Base-by-base conservation (phyloP, 1,284 basidiomycete genomes). In the Schizophyllum commune region DNA sequence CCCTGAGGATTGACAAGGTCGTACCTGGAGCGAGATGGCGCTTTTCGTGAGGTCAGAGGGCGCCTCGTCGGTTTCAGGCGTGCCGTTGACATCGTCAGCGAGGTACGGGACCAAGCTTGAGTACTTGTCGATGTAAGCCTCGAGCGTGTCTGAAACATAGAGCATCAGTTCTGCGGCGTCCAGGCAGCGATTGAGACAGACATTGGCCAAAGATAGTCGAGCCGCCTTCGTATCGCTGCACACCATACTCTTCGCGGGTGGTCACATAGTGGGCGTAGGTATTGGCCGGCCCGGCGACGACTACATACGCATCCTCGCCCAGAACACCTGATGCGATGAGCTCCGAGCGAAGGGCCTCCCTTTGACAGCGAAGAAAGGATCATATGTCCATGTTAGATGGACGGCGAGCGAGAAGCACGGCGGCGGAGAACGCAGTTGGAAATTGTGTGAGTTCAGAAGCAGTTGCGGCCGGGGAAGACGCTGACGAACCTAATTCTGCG, bases 221-320 rank as follows among this genome's bases (percentile, higher is more conserved):
- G 0, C 89, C 88, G 39, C 91, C 91, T 73, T 93, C 91, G 66
- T 92, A 92, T 57, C 91, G 79, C 72, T 93, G 91, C 3, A 89
- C 76, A 15, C 77, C 73, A 71, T 91, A 92, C 70, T 92, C 90
- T 70, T 92, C 89, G 5, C 77, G 76, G 19, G 91, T 92, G 1
- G 87, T 76, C 59, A 92, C 78, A 69, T 92, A 92, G 72, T 91
- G 89, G 0, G 76, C 83, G 67, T 92, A 93, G 9, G 89, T 89
- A 65, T 92, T 92, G 0, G 89, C 89, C 17, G 91, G 91, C 5
- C 91, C 91, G 19, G 87, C 85, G 59, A 90, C 74, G 55, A 91
- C 88, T 61, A 92, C 86, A 65, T 89, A 88, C 4, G 86, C 89
- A 65, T 85, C 77, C 21, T 83, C 71, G 51, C 81, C 83, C 61